Base-by-base conservation (phyloP, 306 rosid genomes). In the Medicago lupulina region DNA sequence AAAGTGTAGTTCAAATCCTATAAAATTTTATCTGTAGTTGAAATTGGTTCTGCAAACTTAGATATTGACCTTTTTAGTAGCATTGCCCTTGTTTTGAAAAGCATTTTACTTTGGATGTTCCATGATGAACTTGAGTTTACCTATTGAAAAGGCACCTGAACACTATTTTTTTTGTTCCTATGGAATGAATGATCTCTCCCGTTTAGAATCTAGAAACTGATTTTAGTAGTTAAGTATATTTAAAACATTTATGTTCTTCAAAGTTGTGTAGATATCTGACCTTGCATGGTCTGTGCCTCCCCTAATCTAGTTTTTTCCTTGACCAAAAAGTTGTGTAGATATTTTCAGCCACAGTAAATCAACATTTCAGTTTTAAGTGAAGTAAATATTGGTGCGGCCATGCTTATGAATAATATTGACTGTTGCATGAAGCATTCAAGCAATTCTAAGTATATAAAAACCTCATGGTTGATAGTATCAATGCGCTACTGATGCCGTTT, bases 61-160 rank as follows among this genome's bases (percentile, higher is more conserved):
- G 38, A 7, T 72, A 54, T 54, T 55, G 31, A 18, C 31, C 18
- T 55, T 19, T 55, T 72, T 18, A 23, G 1, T 53, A 28, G 19
- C 49, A 19, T 71, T 36, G 31, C 36, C 34, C 21, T 17, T 63
- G n/a, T 49, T 70, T 13, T 44, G 38, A 2, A 58, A 69, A 44
- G 40, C 13, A 15, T n/a, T 77, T 69, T 47, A 36, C 21, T 31
- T n/a, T 78, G 72, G 64, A 70, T 31, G 38, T 66, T 73, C 53
- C 61, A 63, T 25, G 68, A 55, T 4, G 23, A 38, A n/a, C 28
- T 36, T 38, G 49, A 63, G 54, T 41, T 21, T 67, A 18, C 25
- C 2, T 18, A 14, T 67, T 12, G 36, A 41, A 67, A 63, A 38
- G 61, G 41, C 41, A 14, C 54, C 51, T 50, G 8, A 18, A 62